A percentile compares a stretch with the other conserved stretches of the same genome.
These are phyloP conservation scores for Lodderomyces orthopsilosis DNA, from an alignment of 1,139 yeast species.

Conservation along the genomic window DNA sequence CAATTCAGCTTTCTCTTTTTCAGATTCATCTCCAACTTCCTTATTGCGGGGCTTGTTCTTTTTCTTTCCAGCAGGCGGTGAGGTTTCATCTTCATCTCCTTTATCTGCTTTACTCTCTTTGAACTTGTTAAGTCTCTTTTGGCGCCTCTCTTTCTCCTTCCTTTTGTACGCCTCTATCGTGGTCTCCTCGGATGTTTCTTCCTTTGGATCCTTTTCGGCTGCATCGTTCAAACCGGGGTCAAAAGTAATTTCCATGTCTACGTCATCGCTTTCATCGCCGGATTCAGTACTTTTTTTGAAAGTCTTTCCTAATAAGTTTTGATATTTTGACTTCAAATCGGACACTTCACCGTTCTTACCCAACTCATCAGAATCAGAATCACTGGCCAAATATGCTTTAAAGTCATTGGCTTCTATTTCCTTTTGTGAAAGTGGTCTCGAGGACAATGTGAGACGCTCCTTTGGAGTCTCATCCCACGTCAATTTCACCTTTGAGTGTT, in stretches of 20 bases:
- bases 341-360: slow-evolving; percentile 33
- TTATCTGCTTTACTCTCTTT: slow-evolving; percentile 54
- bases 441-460: slow-evolving; percentile 76
- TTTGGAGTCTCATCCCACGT: slow-evolving; percentile 99
- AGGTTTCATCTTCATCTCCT: slow-evolving; percentile 24
- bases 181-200: slow-evolving; percentile 57
- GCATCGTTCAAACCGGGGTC: slow-evolving; percentile 77
- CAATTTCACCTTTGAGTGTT: slow-evolving; percentile 87
- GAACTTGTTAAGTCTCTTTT: slow-evolving; percentile 71
- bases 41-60: slow-evolving; percentile 15
- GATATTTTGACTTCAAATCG: slow-evolving; percentile 58
- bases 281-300: slow-evolving; percentile 45
- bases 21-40: slow-evolving; percentile 18
- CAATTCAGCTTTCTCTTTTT: slow-evolving; percentile 62
- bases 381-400: slow-evolving; percentile 92
- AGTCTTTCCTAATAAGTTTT: slow-evolving; percentile 54
- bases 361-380: slow-evolving; percentile 56
- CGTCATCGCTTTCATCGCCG: slow-evolving; percentile 55
- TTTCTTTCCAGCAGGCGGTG: slow-evolving; percentile 26
- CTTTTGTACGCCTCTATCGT: slow-evolving; percentile 81
- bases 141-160: slow-evolving; percentile 90
- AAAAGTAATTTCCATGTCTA: slow-evolving; percentile 94
- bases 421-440: slow-evolving; percentile 80
- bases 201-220: slow-evolving; percentile 25
- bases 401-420: slow-evolving; percentile 97